A percentile compares a stretch with the other conserved stretches of the same genome.
phyloP scores from a whole-genome alignment of 768 basidiomycete genomes.

The Galerina sulciceps region DNA sequence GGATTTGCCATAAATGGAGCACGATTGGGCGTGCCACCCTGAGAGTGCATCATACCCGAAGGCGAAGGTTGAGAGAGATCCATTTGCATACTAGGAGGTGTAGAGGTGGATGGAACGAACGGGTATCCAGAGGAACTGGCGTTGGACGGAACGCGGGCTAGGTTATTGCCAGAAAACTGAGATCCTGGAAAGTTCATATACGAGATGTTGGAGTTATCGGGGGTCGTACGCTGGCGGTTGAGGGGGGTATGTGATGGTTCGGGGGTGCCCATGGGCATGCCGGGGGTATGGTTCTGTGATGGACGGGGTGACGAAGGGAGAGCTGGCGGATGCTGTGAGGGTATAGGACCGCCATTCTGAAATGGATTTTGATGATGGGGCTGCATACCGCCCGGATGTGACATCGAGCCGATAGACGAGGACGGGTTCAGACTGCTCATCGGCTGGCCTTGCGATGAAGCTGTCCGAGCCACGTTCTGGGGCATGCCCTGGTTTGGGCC shows the following conservation, averaged over 20 bases:
- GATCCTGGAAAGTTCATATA: slow-evolving; percentile 46
- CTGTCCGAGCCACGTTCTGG: slow-evolving; percentile 45
- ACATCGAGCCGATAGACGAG: slow-evolving; percentile 29
- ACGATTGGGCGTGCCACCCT: slow-evolving; percentile 44
- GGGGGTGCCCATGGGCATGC: slow-evolving; percentile 39
- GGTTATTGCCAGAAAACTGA: slow-evolving; percentile 32
- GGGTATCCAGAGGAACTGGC: slow-evolving; percentile 14
- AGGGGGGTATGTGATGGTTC: slow-evolving; percentile 43
- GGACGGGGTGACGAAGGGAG: slow-evolving; percentile 47
- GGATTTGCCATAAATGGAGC: slow-evolving; percentile 58
- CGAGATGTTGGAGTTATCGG: slow-evolving; percentile 44
- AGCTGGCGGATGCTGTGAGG: slow-evolving; percentile 40
- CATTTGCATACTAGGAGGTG: slow-evolving; percentile 50
- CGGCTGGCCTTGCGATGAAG: slow-evolving; percentile 48
- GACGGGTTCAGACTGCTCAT: slow-evolving; percentile 52
- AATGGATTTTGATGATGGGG: slow-evolving; percentile 42
- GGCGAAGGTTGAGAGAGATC: slow-evolving; percentile 50
- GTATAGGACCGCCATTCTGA: slow-evolving; percentile 39
- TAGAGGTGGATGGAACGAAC: slow-evolving; percentile 46
- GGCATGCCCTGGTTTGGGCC: slow-evolving; percentile 41
- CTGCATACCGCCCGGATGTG: slow-evolving; percentile 39
- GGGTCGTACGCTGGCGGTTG: slow-evolving; percentile 47
- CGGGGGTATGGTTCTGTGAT: slow-evolving; percentile 44
- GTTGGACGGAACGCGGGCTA: slow-evolving; percentile 17
- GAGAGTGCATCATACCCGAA: slow-evolving; percentile 37